Conservation (phyloP, 768 basidiomycete species). For the Phaffia australis region DNA sequence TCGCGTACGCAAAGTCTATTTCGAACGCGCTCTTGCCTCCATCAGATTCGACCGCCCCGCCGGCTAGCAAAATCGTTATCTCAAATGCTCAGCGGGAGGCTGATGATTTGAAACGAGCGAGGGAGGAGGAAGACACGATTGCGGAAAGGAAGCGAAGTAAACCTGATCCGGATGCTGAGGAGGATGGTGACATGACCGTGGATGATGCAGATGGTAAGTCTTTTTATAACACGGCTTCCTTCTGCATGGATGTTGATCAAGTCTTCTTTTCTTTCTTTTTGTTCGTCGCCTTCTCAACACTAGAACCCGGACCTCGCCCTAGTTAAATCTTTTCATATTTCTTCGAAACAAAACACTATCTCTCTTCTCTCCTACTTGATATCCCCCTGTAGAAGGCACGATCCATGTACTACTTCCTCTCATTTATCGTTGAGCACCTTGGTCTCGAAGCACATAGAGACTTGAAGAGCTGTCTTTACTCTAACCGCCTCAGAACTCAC, state of each 20-base stretch:
- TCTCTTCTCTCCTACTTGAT: no score
- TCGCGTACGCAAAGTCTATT: slow-evolving; percentile 23
- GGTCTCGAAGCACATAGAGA: no score
- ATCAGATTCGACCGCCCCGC: slow-evolving; percentile 12
- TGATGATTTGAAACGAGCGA: slow-evolving; percentile 24
- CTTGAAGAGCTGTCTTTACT: no score
- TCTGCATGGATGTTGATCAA: neutral
- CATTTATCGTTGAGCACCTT: no score
- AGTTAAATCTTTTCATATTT: neutral
- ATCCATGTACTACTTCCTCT: no score
- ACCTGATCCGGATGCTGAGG: slow-evolving; percentile 10
- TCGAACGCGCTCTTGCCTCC: slow-evolving; percentile 23
- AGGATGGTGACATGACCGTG: neutral
- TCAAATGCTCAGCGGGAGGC: slow-evolving; percentile 24
- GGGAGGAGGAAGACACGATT: slow-evolving; percentile 27
- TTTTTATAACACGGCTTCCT: slow-evolving; percentile 1
- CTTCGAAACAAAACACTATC: no score
- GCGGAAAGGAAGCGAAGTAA: slow-evolving; percentile 10
- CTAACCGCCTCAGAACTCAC: no score
- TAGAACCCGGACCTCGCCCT: neutral
- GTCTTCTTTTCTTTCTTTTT: neutral
- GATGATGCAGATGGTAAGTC: slow-evolving; percentile 15
- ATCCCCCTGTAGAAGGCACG: no score
- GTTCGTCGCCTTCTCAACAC: no score
- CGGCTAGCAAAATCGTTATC: slow-evolving; percentile 13